phyloP scores from a whole-genome alignment of 2,329 filamentous ascomycete genomes.

The Fusarium veterinarium region DNA sequence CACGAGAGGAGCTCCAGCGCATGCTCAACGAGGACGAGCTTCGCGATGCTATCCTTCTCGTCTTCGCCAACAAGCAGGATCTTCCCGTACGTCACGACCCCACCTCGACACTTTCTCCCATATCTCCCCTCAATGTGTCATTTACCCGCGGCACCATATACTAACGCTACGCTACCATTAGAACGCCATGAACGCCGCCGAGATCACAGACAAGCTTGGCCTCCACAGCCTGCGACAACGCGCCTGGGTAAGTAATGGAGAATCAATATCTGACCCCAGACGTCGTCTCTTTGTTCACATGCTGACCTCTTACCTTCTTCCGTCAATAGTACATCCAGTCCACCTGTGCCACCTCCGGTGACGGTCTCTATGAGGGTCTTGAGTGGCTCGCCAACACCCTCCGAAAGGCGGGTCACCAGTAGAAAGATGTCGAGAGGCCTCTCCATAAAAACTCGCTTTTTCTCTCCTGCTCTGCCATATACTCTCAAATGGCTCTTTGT shows the following conservation, averaged over 20 bases:
- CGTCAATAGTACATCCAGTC: conserved; percentile 94
- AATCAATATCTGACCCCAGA: conserved; percentile 6
- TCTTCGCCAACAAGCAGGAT: conserved; percentile 99
- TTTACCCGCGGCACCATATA: conserved; percentile 9
- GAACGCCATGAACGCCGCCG: conserved; percentile 99
- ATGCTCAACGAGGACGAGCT: conserved; percentile 99
- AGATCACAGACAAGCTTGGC: conserved; percentile 99
- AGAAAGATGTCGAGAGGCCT: conserved; percentile 56
- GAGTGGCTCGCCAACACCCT: conserved; percentile 90
- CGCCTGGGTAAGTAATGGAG: conserved; percentile 85
- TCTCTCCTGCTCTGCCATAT: conserved; percentile 55
- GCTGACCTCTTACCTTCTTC: conserved; percentile 39
- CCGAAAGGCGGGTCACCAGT: conserved; percentile 77
- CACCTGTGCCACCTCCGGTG: conserved; percentile 97
- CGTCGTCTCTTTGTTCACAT: conserved; percentile 11
- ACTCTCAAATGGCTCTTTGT: conserved; percentile 54
- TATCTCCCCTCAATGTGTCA: conserved; percentile 5
- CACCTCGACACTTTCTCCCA: conserved; percentile 16
- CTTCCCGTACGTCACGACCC: conserved; percentile 77
- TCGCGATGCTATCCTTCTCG: conserved; percentile 93
- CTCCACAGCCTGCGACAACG: conserved; percentile 99
- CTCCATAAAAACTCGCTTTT: conserved; percentile 49
- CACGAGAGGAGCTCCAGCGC: conserved; percentile 93
- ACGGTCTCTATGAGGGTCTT: conserved; percentile 99
- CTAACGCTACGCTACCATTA: conserved; percentile 53